Evolutionary conservation across 163 green algal species (phyloP).

Genomic region (Chlorella variabilis): DNA sequence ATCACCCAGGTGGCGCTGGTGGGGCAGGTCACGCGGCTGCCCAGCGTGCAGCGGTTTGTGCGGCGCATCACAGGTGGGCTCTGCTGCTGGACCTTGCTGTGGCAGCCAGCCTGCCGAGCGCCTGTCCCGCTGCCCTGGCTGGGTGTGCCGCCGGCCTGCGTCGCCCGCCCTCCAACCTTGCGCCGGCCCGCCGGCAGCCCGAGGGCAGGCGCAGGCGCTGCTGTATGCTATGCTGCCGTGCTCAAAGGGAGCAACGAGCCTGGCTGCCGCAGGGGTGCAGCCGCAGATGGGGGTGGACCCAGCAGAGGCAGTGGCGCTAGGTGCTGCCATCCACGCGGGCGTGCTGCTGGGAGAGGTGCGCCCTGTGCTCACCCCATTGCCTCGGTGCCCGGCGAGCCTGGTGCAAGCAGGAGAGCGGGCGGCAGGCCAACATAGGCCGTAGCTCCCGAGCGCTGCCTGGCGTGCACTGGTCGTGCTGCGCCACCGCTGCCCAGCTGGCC

Average conservation of each 20-base stretch:
- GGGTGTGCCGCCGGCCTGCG: background rate
- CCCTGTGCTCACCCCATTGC: too few relatives aligned
- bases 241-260: too few relatives aligned
- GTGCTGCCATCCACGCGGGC: slow-evolving; percentile 66
- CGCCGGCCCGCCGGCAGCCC: too few relatives aligned
- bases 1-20: slow-evolving; percentile 82
- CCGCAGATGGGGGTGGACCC: slow-evolving; percentile 62
- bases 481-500: too few relatives aligned
- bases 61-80: slow-evolving; percentile 56
- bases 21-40: slow-evolving; percentile 76
- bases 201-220: too few relatives aligned
- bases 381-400: too few relatives aligned
- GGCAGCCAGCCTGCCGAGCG: too few relatives aligned
- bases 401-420: too few relatives aligned
- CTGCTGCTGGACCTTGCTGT: background rate
- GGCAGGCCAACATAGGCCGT: too few relatives aligned
- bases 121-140: background rate
- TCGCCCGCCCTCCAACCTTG: background rate
- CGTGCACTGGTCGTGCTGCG: too few relatives aligned
- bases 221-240: too few relatives aligned
- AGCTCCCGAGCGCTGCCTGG: too few relatives aligned
- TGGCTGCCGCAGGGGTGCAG: slow-evolving; percentile 56
- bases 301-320: slow-evolving; percentile 85
- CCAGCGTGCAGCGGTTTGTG: slow-evolving; percentile 69
- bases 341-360: slow-evolving; percentile 68